Evolutionary conservation across 2,329 filamentous ascomycete species (phyloP), one percentile per base, ranked within the genome.

Genomic region (Tothia fuscella): DNA sequence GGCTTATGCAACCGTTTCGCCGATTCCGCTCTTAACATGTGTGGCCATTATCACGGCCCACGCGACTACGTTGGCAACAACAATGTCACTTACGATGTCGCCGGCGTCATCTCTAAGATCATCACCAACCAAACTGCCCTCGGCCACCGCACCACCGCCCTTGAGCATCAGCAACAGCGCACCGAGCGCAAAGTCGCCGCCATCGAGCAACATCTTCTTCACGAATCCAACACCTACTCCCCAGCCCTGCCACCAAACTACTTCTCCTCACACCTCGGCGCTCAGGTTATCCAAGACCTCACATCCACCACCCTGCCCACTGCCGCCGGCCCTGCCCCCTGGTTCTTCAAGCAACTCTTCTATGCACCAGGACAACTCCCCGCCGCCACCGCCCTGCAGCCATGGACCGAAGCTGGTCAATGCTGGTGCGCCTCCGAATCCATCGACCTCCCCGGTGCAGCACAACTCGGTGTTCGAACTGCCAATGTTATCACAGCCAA

Each of bases 351-450:
- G 2, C 60, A 12, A 52, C 42, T 10, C 46, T 50, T 9, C 41
- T 51, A 40, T 39, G 34, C 50, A 50, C 52, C 57, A 52, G 52
- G n/a, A n/a, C n/a, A n/a, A n/a, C n/a, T n/a, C 16, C 62, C 68
- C 1, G 68, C 71, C 0, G 52, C 63, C n/a, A 58, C 67, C 0
- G 85, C 82, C 1, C 67, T 94, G 2, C 56, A 61, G 2, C 62
- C 67, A 3, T 94, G 88, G 86, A 66, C 78, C 7, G 83, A 93
- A 37, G 72, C 80, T 25, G 84, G 82, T 16, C 83, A 96, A 47
- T 93, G 86, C 60, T 96, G 86, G 82, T 96, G 89, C 58, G 78
- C 80, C 4, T 59, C 65, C 7, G 55, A 58, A 38, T 70, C 66
- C 3, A 61, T 63, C 1, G 48, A 54, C 9, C 62, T 68, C 13